A percentile compares a stretch with the other conserved stretches of the same genome.
These are phyloP conservation scores for Leishmania aethiopica DNA, from an alignment of 208 protist species.

Conservation along the genomic window DNA sequence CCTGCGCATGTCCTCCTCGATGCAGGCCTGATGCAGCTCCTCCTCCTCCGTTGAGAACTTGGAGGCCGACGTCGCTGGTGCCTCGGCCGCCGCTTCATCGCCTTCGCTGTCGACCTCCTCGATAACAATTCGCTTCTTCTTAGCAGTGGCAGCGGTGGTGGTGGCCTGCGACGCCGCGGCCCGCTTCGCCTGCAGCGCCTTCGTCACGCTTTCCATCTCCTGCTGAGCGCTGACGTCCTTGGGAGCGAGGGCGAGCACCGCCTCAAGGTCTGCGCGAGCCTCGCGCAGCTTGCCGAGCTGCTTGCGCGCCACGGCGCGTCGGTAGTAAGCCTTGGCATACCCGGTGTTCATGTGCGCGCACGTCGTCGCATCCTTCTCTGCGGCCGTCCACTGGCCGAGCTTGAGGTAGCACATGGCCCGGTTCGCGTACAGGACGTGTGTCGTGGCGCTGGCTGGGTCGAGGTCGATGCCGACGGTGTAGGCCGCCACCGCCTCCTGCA, in stretches of 20 bases:
- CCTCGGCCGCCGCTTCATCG: constrained; percentile 29
- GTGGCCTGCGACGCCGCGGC: constrained; percentile 3
- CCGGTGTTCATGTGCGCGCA: constrained; percentile 81
- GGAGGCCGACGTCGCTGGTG: not conserved
- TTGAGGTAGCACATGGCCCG: constrained; percentile 88
- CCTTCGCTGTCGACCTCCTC: constrained; percentile 87
- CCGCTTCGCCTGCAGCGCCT: constrained; percentile 69
- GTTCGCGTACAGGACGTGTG: constrained; percentile 88
- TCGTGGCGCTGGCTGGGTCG: constrained; percentile 60
- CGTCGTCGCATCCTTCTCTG: constrained; percentile 81
- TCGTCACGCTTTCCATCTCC: constrained; percentile 76
- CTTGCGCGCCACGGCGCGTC: constrained; percentile 85
- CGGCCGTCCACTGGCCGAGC: constrained; percentile 63
- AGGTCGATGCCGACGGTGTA: constrained; percentile 88
- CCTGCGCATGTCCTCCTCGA: constrained; percentile 51
- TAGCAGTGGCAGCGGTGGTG: constrained; percentile 10
- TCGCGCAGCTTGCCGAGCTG: constrained; percentile 82
- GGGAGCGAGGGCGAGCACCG: constrained; percentile 80
- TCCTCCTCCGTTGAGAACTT: constrained; percentile 30
- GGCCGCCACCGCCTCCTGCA: constrained; percentile 75
- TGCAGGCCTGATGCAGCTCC: constrained; percentile 27
- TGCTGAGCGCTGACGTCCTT: constrained; percentile 66
- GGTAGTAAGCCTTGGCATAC: constrained; percentile 90
- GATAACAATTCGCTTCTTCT: constrained; percentile 83
- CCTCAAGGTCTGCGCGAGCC: constrained; percentile 83